Base-by-base conservation (phyloP, 345 rosid genomes). In the Jatropha curcas region DNA sequence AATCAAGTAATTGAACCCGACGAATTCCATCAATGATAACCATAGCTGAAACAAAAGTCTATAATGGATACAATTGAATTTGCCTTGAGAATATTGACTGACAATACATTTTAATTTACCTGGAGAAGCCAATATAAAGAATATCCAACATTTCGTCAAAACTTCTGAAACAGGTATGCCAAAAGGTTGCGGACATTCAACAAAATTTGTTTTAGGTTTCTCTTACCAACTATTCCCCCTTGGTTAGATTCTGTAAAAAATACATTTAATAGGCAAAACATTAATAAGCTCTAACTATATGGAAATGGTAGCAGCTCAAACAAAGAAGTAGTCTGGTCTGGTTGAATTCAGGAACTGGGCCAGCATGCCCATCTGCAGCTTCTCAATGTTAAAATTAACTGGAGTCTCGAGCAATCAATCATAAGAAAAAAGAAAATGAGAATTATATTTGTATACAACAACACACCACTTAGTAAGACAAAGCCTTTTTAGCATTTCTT, bases 71-170 rank as follows among this genome's bases (percentile, higher is more conserved):
- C 20, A 34, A 13, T 76, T 66, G 65, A 70, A n/a, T n/a, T 68
- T 71, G 57, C 59, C 65, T 10, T n/a, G 60, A 57, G 34, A 80
- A 50, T 64, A 25, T 19, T 9, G n/a, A n/a, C n/a, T n/a, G n/a
- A n/a, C n/a, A n/a, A n/a, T n/a, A n/a, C n/a, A n/a, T n/a, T 51
- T 61, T 67, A 68, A 35, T 67, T 35, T 68, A 95, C 99, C 93
- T 95, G 99, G 11, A 93, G n/a, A 88, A 78, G 96, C 88, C 88
- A 95, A 61, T 55, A 85, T 75, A 75, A 92, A 74, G 85, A 95
- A 95, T 82, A 95, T 91, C 99, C 99, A n/a, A 95, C 99, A 91
- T 88, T 43, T 98, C 88, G 69, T 95, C 99, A 71, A 95, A 95
- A 83, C 94, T 93, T 80, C 99, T 84, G 77, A n/a, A 75, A 95